Conservation (phyloP, 169 alveolate genomes). For the Babesia gibsoni region DNA sequence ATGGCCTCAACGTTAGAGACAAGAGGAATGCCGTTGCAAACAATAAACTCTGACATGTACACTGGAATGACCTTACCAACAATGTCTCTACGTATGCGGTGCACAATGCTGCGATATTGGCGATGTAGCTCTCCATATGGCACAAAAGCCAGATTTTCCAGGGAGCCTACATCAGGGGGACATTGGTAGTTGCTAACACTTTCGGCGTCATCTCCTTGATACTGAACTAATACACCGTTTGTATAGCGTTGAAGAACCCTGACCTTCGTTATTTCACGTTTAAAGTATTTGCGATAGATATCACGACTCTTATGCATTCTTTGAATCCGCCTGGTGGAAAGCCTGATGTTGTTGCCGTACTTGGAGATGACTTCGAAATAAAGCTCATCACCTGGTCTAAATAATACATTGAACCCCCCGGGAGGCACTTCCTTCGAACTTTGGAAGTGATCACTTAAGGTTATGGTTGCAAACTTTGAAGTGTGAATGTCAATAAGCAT, state of each 20-base stretch:
- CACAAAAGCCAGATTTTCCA: slow-evolving; percentile 28
- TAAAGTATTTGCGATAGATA: slow-evolving; percentile 21
- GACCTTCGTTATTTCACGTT: slow-evolving; percentile 16
- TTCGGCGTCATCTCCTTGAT: slow-evolving; percentile 18
- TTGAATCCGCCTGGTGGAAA: slow-evolving; percentile 36
- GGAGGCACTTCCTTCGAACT: slow-evolving; percentile 49
- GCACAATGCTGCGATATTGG: slow-evolving; percentile 1
- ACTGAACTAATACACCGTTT: slow-evolving; percentile 49
- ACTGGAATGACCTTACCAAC: slow-evolving; percentile 60
- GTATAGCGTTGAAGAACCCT: slow-evolving; percentile 42
- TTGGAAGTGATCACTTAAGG: slow-evolving; percentile 8
- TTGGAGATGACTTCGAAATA: slow-evolving; percentile 46
- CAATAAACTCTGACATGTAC: neutral
- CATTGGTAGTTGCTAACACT: slow-evolving; percentile 10
- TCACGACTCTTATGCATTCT: slow-evolving; percentile 26
- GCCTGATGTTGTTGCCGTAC: slow-evolving; percentile 28
- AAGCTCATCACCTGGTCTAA: slow-evolving; percentile 49
- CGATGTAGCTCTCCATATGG: slow-evolving; percentile 13
- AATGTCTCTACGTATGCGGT: neutral
- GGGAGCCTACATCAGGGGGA: neutral
- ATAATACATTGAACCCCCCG: slow-evolving; percentile 44
- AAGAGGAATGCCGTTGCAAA: slow-evolving; percentile 20
- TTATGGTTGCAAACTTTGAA: slow-evolving; percentile 16
- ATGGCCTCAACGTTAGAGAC: slow-evolving; percentile 44
- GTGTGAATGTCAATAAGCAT: slow-evolving; percentile 54